phyloP scores from a whole-genome alignment of 768 basidiomycete genomes.

The Naganishia randhawae region DNA sequence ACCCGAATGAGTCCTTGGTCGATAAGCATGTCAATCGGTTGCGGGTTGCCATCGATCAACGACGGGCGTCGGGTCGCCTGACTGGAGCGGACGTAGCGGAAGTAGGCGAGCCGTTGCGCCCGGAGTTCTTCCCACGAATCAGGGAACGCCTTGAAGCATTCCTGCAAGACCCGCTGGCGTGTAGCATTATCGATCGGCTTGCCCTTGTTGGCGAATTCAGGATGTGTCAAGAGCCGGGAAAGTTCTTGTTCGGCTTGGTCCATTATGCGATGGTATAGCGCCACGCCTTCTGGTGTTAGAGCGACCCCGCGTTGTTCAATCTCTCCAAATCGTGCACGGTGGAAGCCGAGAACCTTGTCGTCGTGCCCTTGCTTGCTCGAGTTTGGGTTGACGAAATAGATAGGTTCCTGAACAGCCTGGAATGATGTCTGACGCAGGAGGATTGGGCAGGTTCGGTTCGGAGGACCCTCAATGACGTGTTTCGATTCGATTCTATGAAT shows the following conservation, averaged over 20 bases:
- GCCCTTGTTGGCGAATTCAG: not conserved
- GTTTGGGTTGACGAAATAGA: slow-evolving; percentile 34
- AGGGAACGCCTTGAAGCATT: slow-evolving; percentile 38
- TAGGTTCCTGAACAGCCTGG: slow-evolving; percentile 41
- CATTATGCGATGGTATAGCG: slow-evolving; percentile 34
- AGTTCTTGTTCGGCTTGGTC: slow-evolving; percentile 19
- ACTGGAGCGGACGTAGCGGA: slow-evolving; percentile 31
- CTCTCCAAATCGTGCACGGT: slow-evolving; percentile 46
- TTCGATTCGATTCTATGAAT: slow-evolving; percentile 40
- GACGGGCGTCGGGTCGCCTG: slow-evolving; percentile 9
- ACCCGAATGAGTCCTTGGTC: slow-evolving; percentile 30
- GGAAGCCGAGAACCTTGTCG: slow-evolving; percentile 24
- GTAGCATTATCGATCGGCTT: slow-evolving; percentile 33
- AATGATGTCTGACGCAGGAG: slow-evolving; percentile 48
- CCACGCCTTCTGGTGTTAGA: slow-evolving; percentile 38
- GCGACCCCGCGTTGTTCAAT: slow-evolving; percentile 45
- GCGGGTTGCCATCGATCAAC: slow-evolving; percentile 7
- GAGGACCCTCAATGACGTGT: slow-evolving; percentile 46
- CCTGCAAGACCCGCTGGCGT: slow-evolving; percentile 31
- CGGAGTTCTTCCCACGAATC: slow-evolving; percentile 39
- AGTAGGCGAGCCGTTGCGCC: slow-evolving; percentile 36
- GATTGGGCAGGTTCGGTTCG: slow-evolving; percentile 37
- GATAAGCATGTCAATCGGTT: slow-evolving; percentile 35
- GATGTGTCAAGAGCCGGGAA: not conserved
- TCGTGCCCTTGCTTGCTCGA: slow-evolving; percentile 9